These are phyloP conservation scores for Diaporthe citrichinensis DNA, from an alignment of 2,329 filamentous ascomycete genomes.

Conservation along the genomic window DNA sequence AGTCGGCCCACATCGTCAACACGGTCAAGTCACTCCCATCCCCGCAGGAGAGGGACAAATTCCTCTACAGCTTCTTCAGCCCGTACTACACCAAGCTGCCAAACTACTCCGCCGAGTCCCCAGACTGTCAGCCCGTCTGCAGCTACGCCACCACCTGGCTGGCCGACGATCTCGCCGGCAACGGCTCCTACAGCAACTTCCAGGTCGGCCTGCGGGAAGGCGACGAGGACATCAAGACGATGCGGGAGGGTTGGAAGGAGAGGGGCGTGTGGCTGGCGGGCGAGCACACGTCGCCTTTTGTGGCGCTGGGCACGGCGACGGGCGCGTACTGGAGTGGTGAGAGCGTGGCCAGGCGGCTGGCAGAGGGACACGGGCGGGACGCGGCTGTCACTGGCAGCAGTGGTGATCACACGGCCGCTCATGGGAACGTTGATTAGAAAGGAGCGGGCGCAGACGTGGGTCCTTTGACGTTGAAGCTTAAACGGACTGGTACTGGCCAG, in stretches of 20 bases:
- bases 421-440: background rate
- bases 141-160: slow-evolving; percentile 84
- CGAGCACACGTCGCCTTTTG: slow-evolving; percentile 92
- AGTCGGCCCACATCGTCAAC: slow-evolving; percentile 60
- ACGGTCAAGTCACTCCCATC: slow-evolving; percentile 57
- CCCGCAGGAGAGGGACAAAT: slow-evolving; percentile 63
- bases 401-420: background rate
- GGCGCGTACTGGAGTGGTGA: slow-evolving; percentile 96
- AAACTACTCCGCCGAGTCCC: slow-evolving; percentile 68
- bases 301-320: slow-evolving; percentile 88
- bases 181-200: slow-evolving; percentile 89
- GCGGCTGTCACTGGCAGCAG: background rate
- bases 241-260: slow-evolving; percentile 74
- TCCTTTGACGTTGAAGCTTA: background rate
- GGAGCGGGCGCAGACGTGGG: background rate
- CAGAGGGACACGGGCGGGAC: slow-evolving; percentile 63
- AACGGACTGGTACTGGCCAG: background rate
- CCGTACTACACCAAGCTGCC: slow-evolving; percentile 86
- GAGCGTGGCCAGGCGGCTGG: slow-evolving; percentile 77
- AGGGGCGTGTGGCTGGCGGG: slow-evolving; percentile 87
- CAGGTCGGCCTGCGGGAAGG: slow-evolving; percentile 80
- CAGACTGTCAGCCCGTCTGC: slow-evolving; percentile 73
- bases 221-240: slow-evolving; percentile 78
- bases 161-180: slow-evolving; percentile 82
- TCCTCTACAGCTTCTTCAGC: slow-evolving; percentile 76